Conservation (phyloP, 371 early-diverging fungal genomes). For the Thermomucor indicae-seudaticae region DNA sequence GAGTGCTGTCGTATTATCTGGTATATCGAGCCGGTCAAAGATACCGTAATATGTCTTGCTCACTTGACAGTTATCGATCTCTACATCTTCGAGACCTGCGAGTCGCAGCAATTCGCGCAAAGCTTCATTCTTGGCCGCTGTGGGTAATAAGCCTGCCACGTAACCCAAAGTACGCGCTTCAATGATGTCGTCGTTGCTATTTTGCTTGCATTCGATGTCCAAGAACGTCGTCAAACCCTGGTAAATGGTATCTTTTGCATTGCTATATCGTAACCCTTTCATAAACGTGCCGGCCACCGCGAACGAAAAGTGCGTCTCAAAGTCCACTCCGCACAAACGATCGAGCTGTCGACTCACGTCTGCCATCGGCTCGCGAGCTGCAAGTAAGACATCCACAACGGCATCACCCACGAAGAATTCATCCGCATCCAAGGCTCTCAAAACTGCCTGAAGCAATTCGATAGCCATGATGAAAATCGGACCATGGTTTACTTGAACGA, state of each 20-base stretch:
- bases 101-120: slow-evolving; percentile 59
- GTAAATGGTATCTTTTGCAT: slow-evolving; percentile 70
- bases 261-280: slow-evolving; percentile 76
- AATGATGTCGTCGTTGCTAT: slow-evolving; percentile 33
- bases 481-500: slow-evolving; percentile 82
- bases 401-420: slow-evolving; percentile 70
- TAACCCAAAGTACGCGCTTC: slow-evolving; percentile 70
- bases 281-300: slow-evolving; percentile 79
- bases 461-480: slow-evolving; percentile 74
- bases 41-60: slow-evolving; percentile 54
- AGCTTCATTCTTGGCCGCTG: slow-evolving; percentile 60
- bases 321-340: slow-evolving; percentile 70
- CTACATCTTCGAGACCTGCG: slow-evolving; percentile 50
- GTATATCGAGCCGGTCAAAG: slow-evolving; percentile 64
- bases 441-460: slow-evolving; percentile 63
- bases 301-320: slow-evolving; percentile 83
- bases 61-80: slow-evolving; percentile 34
- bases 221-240: slow-evolving; percentile 69
- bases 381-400: slow-evolving; percentile 62
- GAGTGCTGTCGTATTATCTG: slow-evolving; percentile 66
- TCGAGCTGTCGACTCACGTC: slow-evolving; percentile 72
- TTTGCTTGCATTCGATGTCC: slow-evolving; percentile 64
- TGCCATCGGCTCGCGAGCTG: slow-evolving; percentile 69
- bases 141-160: slow-evolving; percentile 69
- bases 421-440: slow-evolving; percentile 70